Evolutionary conservation across 2,329 filamentous ascomycete species (phyloP), one percentile per base, ranked within the genome.

Genomic region (Ophiostoma pallidulum): DNA sequence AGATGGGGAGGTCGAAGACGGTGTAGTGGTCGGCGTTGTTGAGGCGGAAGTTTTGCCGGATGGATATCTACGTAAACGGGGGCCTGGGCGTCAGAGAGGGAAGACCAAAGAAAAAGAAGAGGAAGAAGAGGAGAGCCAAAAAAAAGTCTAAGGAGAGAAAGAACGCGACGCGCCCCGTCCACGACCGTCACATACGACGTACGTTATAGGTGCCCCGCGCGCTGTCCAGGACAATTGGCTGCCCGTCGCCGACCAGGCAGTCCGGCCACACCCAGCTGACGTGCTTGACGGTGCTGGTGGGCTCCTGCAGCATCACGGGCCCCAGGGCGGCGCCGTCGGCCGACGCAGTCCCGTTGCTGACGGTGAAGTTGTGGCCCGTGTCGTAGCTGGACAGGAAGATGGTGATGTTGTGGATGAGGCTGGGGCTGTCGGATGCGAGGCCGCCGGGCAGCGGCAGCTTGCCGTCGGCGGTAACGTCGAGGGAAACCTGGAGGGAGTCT

Each of bases 251-350:
- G 3, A 79, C 76, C 0, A 86, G 67, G 56, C 82, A 86, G 49
- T 75, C 73, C 0, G 83, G 82, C 82, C 82, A 86, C 18, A 75
- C 67, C 79, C 82, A 86, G 58, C 81, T 80, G 52, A 86, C 72
- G 59, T 86, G 82, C 60, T 86, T 86, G 37, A 86, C 83, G 0
- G 82, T 86, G 58, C 80, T 83, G 4, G 75, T 74, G 1, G 72
- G 63, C 58, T 86, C 81, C 52, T 82, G 76, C 24, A 64, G 60
- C 67, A 86, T 74, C 47, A 86, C 80, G 42, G 80, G 69, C 2
- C 77, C 76, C 7, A 81, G 62, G 37, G 73, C 80, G 8, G 73
- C 74, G 45, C 73, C 70, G 60, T 84, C 84, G 4, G 62, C 60
- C 4, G 69, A 65, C 5, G 69, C 70, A 3, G 78, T 82, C 43